These are phyloP conservation scores for Arabis alpina DNA, from an alignment of 345 rosid species.

Conservation along the genomic window DNA sequence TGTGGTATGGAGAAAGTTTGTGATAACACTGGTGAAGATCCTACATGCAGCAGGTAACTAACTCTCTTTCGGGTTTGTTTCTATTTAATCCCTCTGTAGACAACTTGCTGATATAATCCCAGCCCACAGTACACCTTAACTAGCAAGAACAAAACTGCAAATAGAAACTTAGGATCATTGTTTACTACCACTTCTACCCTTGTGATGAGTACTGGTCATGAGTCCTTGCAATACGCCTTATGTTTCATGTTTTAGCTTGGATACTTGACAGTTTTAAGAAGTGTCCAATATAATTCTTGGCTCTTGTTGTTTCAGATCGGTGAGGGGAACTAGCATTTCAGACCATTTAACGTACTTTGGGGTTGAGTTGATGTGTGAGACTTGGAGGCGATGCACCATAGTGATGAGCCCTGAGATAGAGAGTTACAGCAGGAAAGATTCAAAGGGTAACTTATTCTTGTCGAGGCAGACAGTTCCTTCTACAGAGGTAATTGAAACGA, in stretches of 20 bases:
- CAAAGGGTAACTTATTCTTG: conserved; percentile 63
- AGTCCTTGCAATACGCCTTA: neutral
- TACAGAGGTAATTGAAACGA: conserved; percentile 40
- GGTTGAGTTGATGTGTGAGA: conserved; percentile 57
- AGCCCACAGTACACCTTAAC: neutral
- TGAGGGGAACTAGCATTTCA: conserved; percentile 66
- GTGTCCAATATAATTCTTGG: conserved; percentile 24
- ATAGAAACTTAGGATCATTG: conserved; percentile 17
- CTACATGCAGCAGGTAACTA: conserved; percentile 68
- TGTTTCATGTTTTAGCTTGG: neutral
- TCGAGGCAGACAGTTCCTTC: conserved; percentile 45
- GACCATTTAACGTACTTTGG: conserved; percentile 82
- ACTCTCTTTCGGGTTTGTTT: neutral
- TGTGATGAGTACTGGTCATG: neutral
- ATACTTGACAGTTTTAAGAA: neutral
- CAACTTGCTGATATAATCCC: neutral
- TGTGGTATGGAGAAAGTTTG: conserved; percentile 64
- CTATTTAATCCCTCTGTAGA: neutral
- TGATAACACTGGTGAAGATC: conserved; percentile 84
- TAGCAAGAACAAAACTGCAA: conserved; percentile 8
- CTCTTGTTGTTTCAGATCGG: conserved; percentile 57
- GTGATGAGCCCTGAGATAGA: conserved; percentile 55
- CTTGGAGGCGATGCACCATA: conserved; percentile 72
- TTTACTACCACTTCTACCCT: neutral
- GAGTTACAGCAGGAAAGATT: conserved; percentile 56